phyloP scores from a whole-genome alignment of 345 rosid genomes.

The Acer negundo region DNA sequence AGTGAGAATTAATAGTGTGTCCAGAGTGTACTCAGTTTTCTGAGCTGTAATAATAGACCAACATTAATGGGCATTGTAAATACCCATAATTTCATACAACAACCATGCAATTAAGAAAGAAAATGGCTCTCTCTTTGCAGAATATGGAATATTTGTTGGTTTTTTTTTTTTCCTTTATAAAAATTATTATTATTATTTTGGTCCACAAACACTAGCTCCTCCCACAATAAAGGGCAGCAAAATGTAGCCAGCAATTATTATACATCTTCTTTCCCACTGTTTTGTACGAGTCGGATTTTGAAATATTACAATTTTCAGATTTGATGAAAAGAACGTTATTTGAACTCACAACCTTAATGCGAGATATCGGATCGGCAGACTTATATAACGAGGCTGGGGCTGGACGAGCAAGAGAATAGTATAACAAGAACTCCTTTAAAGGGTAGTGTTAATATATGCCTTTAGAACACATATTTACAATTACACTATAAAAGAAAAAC shows the following conservation, averaged over 20 bases:
- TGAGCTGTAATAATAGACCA: background rate
- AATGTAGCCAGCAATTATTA: background rate
- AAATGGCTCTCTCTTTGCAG: background rate
- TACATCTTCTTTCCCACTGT: too few relatives aligned
- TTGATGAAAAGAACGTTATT: too few relatives aligned
- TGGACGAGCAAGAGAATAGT: too few relatives aligned
- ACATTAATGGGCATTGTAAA: slow-evolving; percentile 12
- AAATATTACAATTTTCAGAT: too few relatives aligned
- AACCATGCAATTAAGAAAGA: slow-evolving; percentile 22
- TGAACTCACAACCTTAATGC: too few relatives aligned
- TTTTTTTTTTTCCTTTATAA: background rate
- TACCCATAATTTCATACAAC: slow-evolving; percentile 26
- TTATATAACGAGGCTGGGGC: too few relatives aligned
- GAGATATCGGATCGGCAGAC: too few relatives aligned
- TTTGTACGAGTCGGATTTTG: too few relatives aligned
- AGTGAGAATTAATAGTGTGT: too few relatives aligned
- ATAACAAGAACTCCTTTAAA: background rate
- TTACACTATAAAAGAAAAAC: too few relatives aligned
- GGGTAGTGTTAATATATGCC: too few relatives aligned
- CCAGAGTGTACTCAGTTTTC: background rate
- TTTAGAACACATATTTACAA: too few relatives aligned
- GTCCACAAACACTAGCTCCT: background rate
- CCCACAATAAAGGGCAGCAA: background rate
- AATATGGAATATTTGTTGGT: slow-evolving; percentile 10
- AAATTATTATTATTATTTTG: background rate